Base-by-base conservation (phyloP, 2,329 filamentous ascomycete genomes). In the Aspergillus glaucus region DNA sequence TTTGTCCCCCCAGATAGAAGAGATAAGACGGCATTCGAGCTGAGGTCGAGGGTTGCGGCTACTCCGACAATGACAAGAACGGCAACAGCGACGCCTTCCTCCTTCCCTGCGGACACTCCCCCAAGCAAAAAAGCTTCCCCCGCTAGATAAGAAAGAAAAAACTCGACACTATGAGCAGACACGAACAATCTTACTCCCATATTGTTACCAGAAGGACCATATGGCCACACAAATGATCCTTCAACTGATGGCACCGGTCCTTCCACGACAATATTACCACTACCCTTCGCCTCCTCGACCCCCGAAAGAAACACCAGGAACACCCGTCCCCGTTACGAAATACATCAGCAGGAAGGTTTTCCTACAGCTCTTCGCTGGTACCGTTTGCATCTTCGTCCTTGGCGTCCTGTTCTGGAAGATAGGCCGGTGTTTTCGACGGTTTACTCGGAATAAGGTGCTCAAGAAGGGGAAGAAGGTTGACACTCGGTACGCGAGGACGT, bases 401-500 rank as follows among this genome's bases (percentile, higher is more conserved):
- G 61, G 60, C 0, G 64, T 72, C 15, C 45, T 70, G 5, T 61
- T 67, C 46, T 72, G 70, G 70, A 72, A 68, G 46, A 47, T 63
- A 26, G 69, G 68, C 8, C 52, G 59, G 3, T 64, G 68, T 46
- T 50, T 69, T 49, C 68, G 70, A 46, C 61, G 48, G 2, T 68
- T 71, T 45, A 71, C 59, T 6, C 56, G 58, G 46, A 49, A 61
- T 36, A 66, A 58, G 51, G 62, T 73, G 26, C 45, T 70, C 17
- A 46, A 53, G 41, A 55, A 51, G 46, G 65, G 65, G 21, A 70
- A 66, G 50, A 45, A 52, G 3, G 53, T 60, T 8, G 57, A 56
- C 14, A 55, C 58, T 51, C 66, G 67, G 12, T 71, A 70, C 50
- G 63, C 62, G 21, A 68, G 62, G 39, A 70, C 69, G 10, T 73